Base-by-base conservation (phyloP, 352 stramenopile species). In the Phytophthora sansomeana region DNA sequence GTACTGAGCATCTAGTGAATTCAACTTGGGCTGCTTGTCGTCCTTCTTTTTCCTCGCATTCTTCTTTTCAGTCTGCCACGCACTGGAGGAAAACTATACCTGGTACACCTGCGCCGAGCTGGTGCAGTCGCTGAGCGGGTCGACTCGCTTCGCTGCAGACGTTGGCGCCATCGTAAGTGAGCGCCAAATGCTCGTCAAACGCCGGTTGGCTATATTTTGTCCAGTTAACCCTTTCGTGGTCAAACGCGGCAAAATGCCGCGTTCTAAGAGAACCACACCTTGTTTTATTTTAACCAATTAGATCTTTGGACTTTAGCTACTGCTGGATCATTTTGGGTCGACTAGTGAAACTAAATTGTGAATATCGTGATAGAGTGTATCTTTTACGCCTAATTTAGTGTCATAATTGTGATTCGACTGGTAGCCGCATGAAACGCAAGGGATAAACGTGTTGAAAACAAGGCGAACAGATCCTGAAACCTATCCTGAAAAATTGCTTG, bases 1-100 rank as follows among this genome's bases (percentile, higher is more conserved):
- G 67, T 87, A 90, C 56, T 92, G 83, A 6, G 68, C 79, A 43
- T 92, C 83, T 10, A 92, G 56, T 13, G 78, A 81, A 42, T 92
- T 72, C 13, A 85, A 58, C 6, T 65, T 72, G 6, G 61, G 33
- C 6, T 54, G 36, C 0, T 56, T 14, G 0, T 19, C 33, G 6
- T 51, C 55, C 13, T 63, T 65, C 47, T 58, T 66, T 35, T 58
- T 64, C 43, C 65, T 72, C 2, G 58, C 65, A 28, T 75, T 75
- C 46, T 83, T 74, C 46, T 87, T 78, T 51, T 87, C 78, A 2
- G 63, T 36, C 35, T 89, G 58, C 1, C 4, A 0, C 43, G 8
- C 11, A 13, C 1, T 16, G 13, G 13, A 6, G n/a, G 9, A 16
- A 13, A 41, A 38, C 41, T 2, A 7, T 16, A 80, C 72, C 67